These are phyloP conservation scores for Leccinum griseonigrum DNA, from an alignment of 1,284 basidiomycete species.

Conservation along the genomic window DNA sequence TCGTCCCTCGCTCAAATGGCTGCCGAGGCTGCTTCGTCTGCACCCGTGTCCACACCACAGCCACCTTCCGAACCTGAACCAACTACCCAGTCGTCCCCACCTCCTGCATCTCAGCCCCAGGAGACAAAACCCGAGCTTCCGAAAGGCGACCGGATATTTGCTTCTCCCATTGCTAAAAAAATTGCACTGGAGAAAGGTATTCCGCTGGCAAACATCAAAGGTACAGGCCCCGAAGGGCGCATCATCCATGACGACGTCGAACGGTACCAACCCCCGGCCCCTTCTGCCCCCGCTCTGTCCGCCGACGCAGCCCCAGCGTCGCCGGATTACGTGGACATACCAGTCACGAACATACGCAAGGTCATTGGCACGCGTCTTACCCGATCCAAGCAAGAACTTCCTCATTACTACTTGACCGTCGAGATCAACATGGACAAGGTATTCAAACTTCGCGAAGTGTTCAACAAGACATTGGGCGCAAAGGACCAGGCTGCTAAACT, in stretches of 20 bases:
- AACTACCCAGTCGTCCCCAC: conserved; percentile 36
- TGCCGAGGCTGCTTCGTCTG: conserved; percentile 49
- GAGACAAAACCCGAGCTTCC: conserved; percentile 55
- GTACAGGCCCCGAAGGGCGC: conserved; percentile 90
- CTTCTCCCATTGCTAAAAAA: conserved; percentile 94
- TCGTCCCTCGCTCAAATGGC: conserved; percentile 67
- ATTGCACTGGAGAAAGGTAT: conserved; percentile 95
- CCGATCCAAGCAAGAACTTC: conserved; percentile 90
- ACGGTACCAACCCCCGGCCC: conserved; percentile 67
- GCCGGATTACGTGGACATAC: conserved; percentile 85
- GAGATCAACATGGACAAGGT: conserved; percentile 98
- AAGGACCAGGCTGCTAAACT: conserved; percentile 88
- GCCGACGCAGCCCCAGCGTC: conserved; percentile 41
- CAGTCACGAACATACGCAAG: conserved; percentile 94
- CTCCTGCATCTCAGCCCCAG: conserved; percentile 39
- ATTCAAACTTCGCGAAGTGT: conserved; percentile 90
- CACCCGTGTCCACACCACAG: conserved; percentile 36
- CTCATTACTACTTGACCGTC: conserved; percentile 97
- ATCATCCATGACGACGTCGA: conserved; percentile 95
- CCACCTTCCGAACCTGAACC: conserved; percentile 37
- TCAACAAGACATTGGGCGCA: conserved; percentile 88
- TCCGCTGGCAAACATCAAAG: conserved; percentile 89
- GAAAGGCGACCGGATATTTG: conserved; percentile 83
- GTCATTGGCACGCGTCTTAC: conserved; percentile 89
- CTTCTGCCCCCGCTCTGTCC: conserved; percentile 42